Base-by-base conservation (phyloP, 106 monocot species). In the Agapanthus africanus region DNA sequence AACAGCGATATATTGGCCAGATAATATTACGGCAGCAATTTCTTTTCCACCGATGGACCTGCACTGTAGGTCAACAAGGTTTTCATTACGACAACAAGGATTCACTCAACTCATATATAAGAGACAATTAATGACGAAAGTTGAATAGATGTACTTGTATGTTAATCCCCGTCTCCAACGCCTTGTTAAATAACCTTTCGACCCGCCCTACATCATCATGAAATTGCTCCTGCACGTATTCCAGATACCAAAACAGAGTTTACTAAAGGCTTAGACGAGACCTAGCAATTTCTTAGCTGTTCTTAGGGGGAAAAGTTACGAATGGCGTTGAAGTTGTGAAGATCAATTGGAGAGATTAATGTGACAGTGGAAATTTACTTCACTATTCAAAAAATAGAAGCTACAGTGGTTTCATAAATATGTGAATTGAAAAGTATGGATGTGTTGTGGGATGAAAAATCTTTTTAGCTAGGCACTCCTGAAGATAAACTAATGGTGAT, bases 1-100 rank as follows among this genome's bases (percentile, higher is more conserved):
- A 71, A 88, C 71, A 31, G 81, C 84, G 68, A 88, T 82, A 35
- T 74, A 88, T 47, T 82, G 51, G 31, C 88, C 88, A 54, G 84
- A 84, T 40, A 77, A 66, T 50, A 88, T 79, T 30, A 82, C 47
- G 11, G 72, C 25, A 56, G 76, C 76, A 56, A 88, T 84, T 54
- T 88, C 81, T 70, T 71, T 76, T 60, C 71, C 88, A 74, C 74
- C 77, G 54, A 84, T 67, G 25, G 88, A 84, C 57, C 79, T 82
- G 79, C 79, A 70, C 88, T 88, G 81, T 70, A 81, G 38, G 63
- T 59, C 38, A 77, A 34, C 36, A 50, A 11, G 57, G 38, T 69
- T 50, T n/a, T 77, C 59, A 68, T 33, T 71, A 68, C 59, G 54
- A 14, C 65, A 52, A 37, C 1, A 51, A 19, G 49, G 44, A 73